phyloP scores from a whole-genome alignment of 805 yeast genomes.

The Candida tallmaniae region DNA sequence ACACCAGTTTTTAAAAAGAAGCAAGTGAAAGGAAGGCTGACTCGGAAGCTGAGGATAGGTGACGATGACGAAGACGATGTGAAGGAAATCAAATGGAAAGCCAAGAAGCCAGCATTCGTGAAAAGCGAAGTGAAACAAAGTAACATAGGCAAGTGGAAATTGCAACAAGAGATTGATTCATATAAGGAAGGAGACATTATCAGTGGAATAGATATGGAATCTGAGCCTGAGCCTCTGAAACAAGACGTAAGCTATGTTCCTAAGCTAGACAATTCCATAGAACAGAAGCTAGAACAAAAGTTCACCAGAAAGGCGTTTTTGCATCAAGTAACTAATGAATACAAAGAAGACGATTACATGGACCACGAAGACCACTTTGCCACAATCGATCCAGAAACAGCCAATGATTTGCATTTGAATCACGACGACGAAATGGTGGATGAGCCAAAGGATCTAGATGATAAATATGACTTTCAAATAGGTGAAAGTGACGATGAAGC shows the following conservation, averaged over 20 bases:
- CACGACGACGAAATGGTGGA: slow-evolving; percentile 7
- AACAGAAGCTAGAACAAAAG: slow-evolving; percentile 5
- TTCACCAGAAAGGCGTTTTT: slow-evolving; percentile 3
- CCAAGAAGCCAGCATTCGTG: neutral
- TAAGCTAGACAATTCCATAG: slow-evolving; percentile 4
- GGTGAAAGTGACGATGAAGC: slow-evolving; percentile 9
- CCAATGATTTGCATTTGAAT: slow-evolving; percentile 5
- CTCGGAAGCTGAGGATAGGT: neutral
- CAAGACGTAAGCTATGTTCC: slow-evolving; percentile 10
- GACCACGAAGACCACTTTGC: slow-evolving; percentile 6
- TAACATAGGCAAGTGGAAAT: slow-evolving; percentile 4
- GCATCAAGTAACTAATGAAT: slow-evolving; percentile 9
- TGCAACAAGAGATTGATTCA: no score
- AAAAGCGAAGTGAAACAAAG: neutral
- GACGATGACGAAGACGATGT: slow-evolving; percentile 1
- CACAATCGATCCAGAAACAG: slow-evolving; percentile 9
- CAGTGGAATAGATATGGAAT: slow-evolving; percentile 34
- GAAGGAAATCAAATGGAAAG: neutral
- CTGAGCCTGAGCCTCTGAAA: slow-evolving; percentile 1
- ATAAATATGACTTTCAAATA: slow-evolving; percentile 12
- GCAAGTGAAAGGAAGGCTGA: slow-evolving; percentile 1
- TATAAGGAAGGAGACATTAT: slow-evolving; percentile 13
- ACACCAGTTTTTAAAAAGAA: slow-evolving; percentile 7
- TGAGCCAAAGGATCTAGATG: neutral
- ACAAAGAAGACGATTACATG: slow-evolving; percentile 9